Conservation (phyloP, 495 filamentous ascomycete species). For the Penicillium mononematosum region DNA sequence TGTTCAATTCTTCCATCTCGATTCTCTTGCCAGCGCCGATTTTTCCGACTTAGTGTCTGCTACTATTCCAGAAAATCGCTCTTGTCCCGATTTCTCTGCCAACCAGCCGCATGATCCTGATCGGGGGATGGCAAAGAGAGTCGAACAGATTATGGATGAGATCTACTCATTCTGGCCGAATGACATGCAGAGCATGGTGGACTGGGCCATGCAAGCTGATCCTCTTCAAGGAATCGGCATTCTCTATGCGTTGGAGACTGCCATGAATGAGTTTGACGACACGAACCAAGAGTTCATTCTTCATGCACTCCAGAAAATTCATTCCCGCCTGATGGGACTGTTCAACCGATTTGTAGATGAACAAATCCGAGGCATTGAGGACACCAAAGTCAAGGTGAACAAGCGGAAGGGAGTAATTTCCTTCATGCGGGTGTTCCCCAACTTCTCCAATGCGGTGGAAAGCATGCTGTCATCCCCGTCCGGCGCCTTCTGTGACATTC, state of each 20-base stretch:
- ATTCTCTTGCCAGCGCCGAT: slow-evolving; percentile 70
- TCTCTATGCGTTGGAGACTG: slow-evolving; percentile 73
- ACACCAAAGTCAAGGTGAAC: slow-evolving; percentile 99
- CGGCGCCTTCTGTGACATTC: slow-evolving; percentile 61
- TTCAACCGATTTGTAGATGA: slow-evolving; percentile 92
- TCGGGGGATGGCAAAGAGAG: slow-evolving; percentile 72
- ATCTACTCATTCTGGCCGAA: slow-evolving; percentile 77
- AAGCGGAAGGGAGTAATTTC: slow-evolving; percentile 94
- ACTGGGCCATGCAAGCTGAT: slow-evolving; percentile 80
- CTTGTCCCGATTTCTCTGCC: slow-evolving; percentile 64
- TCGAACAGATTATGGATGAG: slow-evolving; percentile 81
- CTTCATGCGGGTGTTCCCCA: slow-evolving; percentile 90
- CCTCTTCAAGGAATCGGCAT: slow-evolving; percentile 91
- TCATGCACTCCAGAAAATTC: slow-evolving; percentile 73
- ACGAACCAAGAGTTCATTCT: slow-evolving; percentile 90
- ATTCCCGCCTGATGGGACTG: slow-evolving; percentile 67
- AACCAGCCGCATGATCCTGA: slow-evolving; percentile 81
- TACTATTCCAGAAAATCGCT: slow-evolving; percentile 63
- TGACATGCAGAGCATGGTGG: slow-evolving; percentile 75
- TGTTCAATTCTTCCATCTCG: slow-evolving; percentile 88
- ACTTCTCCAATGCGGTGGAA: slow-evolving; percentile 76
- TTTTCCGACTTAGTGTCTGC: slow-evolving; percentile 75
- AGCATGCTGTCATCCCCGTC: slow-evolving; percentile 65
- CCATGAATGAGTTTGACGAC: slow-evolving; percentile 73
- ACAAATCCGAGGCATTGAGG: slow-evolving; percentile 91